Evolutionary conservation across 129 eudicot genomes (phyloP), one percentile per base, ranked within the genome.

Genomic region (Flaveria ramosissima): DNA sequence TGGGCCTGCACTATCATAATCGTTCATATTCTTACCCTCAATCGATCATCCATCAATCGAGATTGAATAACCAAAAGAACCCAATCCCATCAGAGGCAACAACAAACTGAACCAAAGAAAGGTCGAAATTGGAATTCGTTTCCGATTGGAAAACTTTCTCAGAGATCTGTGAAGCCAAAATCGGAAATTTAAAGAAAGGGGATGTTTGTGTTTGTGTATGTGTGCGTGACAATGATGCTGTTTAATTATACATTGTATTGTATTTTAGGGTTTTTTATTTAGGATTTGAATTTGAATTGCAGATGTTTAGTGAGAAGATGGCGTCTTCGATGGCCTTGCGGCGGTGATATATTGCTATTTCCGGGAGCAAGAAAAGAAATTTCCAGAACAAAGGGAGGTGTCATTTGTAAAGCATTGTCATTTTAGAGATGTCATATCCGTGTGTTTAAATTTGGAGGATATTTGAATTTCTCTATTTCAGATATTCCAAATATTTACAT

Each of bases 1-100:
- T 4, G 39, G 39, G 39, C 39, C 48, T 45, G 48, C 89, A 47
- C 94, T 86, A 76, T 87, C 97, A 92, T 92, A 73, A 78, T 32
- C 39, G 7, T 32, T 32, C 39, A 32, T 73, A 63, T 77, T 79
- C 43, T 83, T 81, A 48, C 32, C 77, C 48, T 26, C 45, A 57
- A 24, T 88, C 84, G 76, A 85, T 78, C 87, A 80, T 83, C 84
- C 85, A 81, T 80, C 80, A 64, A 82, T 51, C 65, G 39, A 66
- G 36, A 66, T 41, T 39, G n/a, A 67, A 39, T 13, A 32, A 32
- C 39, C 39, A 32, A 32, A 30, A 32, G 39, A 32, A 32, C 7
- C 39, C 7, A 32, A 32, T 32, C 39, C 39, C 39, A 32, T 32
- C 39, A 32, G 39, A 32, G 39, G 39, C 39, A 32, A 6, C 39